phyloP scores from a whole-genome alignment of 805 yeast genomes.

The Schwanniomyces sp. region DNA sequence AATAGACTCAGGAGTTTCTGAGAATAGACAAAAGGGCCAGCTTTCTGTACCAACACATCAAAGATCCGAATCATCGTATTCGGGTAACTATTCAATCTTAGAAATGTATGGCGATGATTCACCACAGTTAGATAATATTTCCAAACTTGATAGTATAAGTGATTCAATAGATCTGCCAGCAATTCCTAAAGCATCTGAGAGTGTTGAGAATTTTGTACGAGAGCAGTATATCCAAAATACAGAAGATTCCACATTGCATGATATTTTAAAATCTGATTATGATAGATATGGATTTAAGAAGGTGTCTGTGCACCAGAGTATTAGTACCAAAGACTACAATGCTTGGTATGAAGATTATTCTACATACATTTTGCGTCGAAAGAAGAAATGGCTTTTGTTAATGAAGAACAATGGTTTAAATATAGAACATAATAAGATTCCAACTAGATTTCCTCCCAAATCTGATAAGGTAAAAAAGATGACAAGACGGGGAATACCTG shows the following conservation, averaged over 20 bases:
- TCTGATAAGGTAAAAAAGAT: conserved; percentile 79
- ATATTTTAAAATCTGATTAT: conserved; percentile 19
- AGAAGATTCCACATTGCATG: conserved; percentile 2
- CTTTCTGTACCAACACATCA: background rate
- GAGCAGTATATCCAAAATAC: conserved; percentile 4
- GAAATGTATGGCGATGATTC: conserved; percentile 33
- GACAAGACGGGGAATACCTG: conserved; percentile 90
- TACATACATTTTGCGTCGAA: conserved; percentile 60
- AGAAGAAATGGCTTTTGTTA: conserved; percentile 72
- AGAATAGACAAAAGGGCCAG: background rate
- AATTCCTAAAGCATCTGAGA: background rate
- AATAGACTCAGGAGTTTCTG: background rate
- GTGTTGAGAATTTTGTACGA: background rate
- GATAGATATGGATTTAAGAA: conserved; percentile 92
- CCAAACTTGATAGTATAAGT: background rate
- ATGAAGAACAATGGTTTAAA: conserved; percentile 68
- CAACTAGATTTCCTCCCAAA: conserved; percentile 71
- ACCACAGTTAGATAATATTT: conserved; percentile 7
- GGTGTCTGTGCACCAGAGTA: conserved; percentile 43
- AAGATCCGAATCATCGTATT: conserved; percentile 25
- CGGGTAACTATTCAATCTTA: conserved; percentile 36
- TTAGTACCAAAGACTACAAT: conserved; percentile 60
- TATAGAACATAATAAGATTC: conserved; percentile 39
- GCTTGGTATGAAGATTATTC: conserved; percentile 75
- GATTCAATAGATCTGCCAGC: background rate